Conservation (phyloP, 352 stramenopile genomes). For the Globisporangium parvum region DNA sequence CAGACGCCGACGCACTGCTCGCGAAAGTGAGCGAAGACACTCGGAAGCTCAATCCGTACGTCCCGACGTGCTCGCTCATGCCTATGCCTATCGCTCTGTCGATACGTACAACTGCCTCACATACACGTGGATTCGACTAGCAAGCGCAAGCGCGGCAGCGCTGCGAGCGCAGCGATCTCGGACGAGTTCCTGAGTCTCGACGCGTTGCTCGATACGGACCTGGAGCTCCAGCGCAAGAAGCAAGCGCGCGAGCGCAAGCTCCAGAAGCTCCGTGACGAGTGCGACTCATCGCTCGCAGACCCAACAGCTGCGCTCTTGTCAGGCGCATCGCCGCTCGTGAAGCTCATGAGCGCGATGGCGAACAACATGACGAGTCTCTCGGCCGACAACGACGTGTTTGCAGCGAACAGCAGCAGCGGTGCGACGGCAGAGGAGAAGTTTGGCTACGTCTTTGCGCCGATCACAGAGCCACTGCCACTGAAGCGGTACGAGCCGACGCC, state of each 20-base stretch:
- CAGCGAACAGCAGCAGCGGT: constrained; percentile 14
- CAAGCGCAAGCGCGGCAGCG: constrained; percentile 23
- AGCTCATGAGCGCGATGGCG: constrained; percentile 68
- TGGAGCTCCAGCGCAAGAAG: constrained; percentile 53
- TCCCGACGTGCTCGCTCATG: neutral
- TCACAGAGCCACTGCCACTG: constrained; percentile 56
- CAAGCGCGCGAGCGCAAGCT: constrained; percentile 47
- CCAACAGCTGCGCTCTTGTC: neutral
- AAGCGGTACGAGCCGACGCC: constrained; percentile 53
- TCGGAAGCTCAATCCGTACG: constrained; percentile 24
- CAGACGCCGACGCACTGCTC: constrained; percentile 29
- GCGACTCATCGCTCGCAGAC: constrained; percentile 18
- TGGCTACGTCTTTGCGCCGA: constrained; percentile 77
- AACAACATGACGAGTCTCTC: constrained; percentile 65
- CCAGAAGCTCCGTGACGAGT: constrained; percentile 50
- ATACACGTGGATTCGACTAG: constrained; percentile 12
- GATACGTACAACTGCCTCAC: neutral
- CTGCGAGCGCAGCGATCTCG: constrained; percentile 28
- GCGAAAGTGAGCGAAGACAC: constrained; percentile 38
- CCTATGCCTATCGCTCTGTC: neutral
- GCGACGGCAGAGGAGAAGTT: constrained; percentile 57
- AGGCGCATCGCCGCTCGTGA: constrained; percentile 35
- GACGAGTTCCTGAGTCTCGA: constrained; percentile 72
- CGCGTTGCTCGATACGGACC: constrained; percentile 60
- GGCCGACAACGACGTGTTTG: constrained; percentile 56